Conservation (phyloP, 2,329 filamentous ascomycete species). For the Hypoxylon sp. region DNA sequence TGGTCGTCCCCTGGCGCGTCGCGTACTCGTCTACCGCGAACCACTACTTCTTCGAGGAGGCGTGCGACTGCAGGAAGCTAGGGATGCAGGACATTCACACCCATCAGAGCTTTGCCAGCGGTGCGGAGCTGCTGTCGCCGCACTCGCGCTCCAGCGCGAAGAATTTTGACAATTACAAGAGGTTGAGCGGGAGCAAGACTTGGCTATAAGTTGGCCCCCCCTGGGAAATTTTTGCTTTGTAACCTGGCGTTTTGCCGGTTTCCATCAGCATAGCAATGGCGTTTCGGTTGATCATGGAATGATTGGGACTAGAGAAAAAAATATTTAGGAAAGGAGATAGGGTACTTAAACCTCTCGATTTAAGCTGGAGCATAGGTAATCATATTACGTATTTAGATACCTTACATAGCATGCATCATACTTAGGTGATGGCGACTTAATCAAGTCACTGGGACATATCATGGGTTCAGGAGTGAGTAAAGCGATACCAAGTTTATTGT, state of each 20-base stretch:
- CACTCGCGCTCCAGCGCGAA: constrained; percentile 4
- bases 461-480: background rate
- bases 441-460: background rate
- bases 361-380: too few species aligned
- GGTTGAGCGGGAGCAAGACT: constrained; percentile 33
- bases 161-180: constrained; percentile 37
- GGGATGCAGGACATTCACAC: background rate
- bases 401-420: too few species aligned
- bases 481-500: constrained; percentile 2
- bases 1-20: constrained; percentile 41
- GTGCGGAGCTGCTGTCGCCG: constrained; percentile 21
- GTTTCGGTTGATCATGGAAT: too few species aligned
- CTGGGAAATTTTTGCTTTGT: too few species aligned
- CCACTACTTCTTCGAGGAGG: constrained; percentile 45
- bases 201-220: constrained; percentile 38
- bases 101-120: constrained; percentile 19
- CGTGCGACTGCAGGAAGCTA: constrained; percentile 2
- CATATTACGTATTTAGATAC: too few species aligned
- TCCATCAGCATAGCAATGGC: constrained; percentile 33
- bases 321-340: too few species aligned
- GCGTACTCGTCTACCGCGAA: constrained; percentile 39
- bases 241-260: too few species aligned
- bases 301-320: too few species aligned
- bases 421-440: background rate
- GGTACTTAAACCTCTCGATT: too few species aligned